Conservation (phyloP, 2,329 filamentous ascomycete genomes). For the Nemania serpens region DNA sequence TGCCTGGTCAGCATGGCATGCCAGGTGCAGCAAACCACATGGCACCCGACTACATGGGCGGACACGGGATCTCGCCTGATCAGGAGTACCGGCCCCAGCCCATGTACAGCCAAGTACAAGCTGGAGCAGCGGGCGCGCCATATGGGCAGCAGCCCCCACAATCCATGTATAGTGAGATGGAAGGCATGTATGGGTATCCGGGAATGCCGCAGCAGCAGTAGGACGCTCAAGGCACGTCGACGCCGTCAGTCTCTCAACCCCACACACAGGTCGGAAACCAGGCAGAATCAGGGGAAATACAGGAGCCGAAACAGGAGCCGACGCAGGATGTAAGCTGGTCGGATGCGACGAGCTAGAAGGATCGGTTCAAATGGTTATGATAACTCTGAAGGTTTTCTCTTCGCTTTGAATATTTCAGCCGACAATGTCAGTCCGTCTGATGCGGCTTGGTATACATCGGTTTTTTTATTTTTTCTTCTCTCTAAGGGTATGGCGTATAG, state of each 20-base stretch:
- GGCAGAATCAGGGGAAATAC: constrained; percentile 6
- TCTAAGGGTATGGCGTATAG: constrained; percentile 26
- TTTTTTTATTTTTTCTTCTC: background rate
- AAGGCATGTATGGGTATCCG: constrained; percentile 84
- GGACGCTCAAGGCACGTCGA: constrained; percentile 28
- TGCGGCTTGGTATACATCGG: constrained; percentile 15
- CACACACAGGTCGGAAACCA: constrained; percentile 12
- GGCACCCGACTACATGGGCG: constrained; percentile 66
- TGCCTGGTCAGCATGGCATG: constrained; percentile 58
- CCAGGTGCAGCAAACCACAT: constrained; percentile 65
- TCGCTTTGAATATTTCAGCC: constrained; percentile 3
- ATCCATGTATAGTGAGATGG: constrained; percentile 80
- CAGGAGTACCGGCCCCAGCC: constrained; percentile 79
- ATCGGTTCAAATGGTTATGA: background rate
- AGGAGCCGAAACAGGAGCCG: constrained; percentile 5
- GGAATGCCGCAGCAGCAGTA: constrained; percentile 78
- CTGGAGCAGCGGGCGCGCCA: constrained; percentile 66
- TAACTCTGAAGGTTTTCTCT: constrained; percentile 9
- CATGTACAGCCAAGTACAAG: constrained; percentile 85
- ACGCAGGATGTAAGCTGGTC: background rate
- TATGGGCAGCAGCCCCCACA: constrained; percentile 79
- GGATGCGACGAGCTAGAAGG: background rate
- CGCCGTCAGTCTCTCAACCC: constrained; percentile 16
- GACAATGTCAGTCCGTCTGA: constrained; percentile 4
- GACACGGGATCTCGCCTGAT: constrained; percentile 68